Percentiles rank a stretch among this genome's conserved stretches.
phyloP scores from a whole-genome alignment of 2,329 filamentous ascomycete species.

The Pestalotiopsis sp. region DNA sequence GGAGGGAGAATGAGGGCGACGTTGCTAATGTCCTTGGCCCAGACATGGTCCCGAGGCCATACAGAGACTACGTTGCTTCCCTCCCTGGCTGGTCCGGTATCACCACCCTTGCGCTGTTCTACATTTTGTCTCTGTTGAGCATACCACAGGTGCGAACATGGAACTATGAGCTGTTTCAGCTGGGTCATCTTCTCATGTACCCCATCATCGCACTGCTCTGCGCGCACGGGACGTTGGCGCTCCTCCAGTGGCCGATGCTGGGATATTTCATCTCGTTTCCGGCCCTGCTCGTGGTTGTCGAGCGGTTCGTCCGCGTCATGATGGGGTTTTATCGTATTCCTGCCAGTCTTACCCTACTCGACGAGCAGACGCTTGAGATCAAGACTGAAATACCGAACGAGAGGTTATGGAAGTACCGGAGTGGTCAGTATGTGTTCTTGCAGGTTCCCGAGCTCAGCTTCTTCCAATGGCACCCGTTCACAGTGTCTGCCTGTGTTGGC shows the following conservation, averaged over 20 bases:
- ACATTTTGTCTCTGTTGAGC: conserved; percentile 45
- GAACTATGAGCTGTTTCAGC: conserved; percentile 58
- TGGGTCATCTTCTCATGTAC: conserved; percentile 58
- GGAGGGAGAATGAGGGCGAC: conserved; percentile 39
- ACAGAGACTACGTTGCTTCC: conserved; percentile 45
- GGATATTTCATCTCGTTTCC: conserved; percentile 58
- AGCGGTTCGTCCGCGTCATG: conserved; percentile 44
- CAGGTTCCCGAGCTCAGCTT: conserved; percentile 52
- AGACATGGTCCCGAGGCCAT: conserved; percentile 42
- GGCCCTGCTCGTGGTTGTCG: conserved; percentile 48
- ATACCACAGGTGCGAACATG: conserved; percentile 49
- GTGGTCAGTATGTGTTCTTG: conserved; percentile 58
- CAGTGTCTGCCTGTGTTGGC: conserved; percentile 54
- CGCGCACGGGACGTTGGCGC: conserved; percentile 50
- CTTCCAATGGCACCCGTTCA: conserved; percentile 62
- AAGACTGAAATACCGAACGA: conserved; percentile 47
- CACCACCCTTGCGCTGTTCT: conserved; percentile 49
- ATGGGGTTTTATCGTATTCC: conserved; percentile 49
- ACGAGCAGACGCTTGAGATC: conserved; percentile 53
- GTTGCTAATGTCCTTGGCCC: conserved; percentile 45
- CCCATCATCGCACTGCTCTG: conserved; percentile 56
- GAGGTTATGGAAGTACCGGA: conserved; percentile 52
- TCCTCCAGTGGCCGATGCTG: conserved; percentile 57
- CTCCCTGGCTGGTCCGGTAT: conserved; percentile 53
- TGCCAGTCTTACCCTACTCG: conserved; percentile 48